Percentiles rank a stretch among this genome's conserved stretches.
Conservation (phyloP, 768 basidiomycete genomes). For the Podaxis pistillaris region DNA sequence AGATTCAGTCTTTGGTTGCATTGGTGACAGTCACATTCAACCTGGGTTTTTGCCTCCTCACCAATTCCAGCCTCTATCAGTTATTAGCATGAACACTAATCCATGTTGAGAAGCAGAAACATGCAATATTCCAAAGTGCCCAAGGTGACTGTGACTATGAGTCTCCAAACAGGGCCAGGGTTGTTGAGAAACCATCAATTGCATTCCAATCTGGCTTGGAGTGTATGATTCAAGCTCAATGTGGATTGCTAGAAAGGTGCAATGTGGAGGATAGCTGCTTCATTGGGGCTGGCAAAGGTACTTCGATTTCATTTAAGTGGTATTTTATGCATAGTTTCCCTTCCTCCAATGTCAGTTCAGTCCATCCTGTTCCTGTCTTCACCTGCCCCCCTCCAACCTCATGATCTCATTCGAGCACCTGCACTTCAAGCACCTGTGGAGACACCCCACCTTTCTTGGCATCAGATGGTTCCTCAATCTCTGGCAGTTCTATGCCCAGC, state of each 20-base stretch:
- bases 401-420: too few relatives aligned
- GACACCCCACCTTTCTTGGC: too few relatives aligned
- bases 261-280: constrained; percentile 68
- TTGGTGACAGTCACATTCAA: constrained; percentile 32
- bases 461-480: too few relatives aligned
- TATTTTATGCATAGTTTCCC: background rate
- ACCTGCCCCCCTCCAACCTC: too few relatives aligned
- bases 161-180: constrained; percentile 45
- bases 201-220: constrained; percentile 64
- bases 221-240: constrained; percentile 63
- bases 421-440: too few relatives aligned
- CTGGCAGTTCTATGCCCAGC: too few relatives aligned
- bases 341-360: too few relatives aligned
- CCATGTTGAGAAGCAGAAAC: constrained; percentile 62
- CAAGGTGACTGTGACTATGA: constrained; percentile 30
- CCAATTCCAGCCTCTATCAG: constrained; percentile 65
- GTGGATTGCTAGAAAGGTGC: constrained; percentile 62
- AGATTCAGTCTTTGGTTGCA: constrained; percentile 63
- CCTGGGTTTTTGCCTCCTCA: constrained; percentile 39
- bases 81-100: constrained; percentile 48
- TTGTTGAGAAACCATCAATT: constrained; percentile 65
- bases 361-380: too few relatives aligned
- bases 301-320: constrained; percentile 48
- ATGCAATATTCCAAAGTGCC: constrained; percentile 37
- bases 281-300: constrained; percentile 64